A percentile compares a stretch with the other conserved stretches of the same genome.
phyloP scores from a whole-genome alignment of 176 grass and related monocot genomes.

The Cenchrus fungigraminus region DNA sequence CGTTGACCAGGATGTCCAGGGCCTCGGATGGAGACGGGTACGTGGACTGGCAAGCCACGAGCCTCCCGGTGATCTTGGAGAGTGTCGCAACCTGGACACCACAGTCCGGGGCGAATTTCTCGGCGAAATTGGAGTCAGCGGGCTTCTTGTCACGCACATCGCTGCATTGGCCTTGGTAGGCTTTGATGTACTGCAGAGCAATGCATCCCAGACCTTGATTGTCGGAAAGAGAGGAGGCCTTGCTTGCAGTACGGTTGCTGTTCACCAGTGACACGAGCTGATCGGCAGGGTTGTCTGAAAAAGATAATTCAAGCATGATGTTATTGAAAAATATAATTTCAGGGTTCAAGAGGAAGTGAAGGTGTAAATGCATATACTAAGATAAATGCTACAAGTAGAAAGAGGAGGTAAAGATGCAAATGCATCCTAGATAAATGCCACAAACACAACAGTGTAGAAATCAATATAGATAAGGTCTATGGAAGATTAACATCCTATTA shows the following conservation, averaged over 20 bases:
- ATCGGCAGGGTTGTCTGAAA: conserved; percentile 80
- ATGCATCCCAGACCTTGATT: conserved; percentile 88
- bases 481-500: neutral
- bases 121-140: conserved; percentile 57
- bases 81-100: conserved; percentile 70
- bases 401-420: conserved; percentile 6
- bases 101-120: conserved; percentile 78
- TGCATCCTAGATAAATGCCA: neutral
- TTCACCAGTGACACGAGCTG: conserved; percentile 74
- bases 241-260: conserved; percentile 78
- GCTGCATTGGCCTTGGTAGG: conserved; percentile 71
- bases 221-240: conserved; percentile 61
- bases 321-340: conserved; percentile 1
- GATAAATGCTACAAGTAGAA: neutral
- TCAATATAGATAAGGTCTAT: neutral
- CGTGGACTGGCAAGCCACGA: conserved; percentile 80
- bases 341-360: conserved; percentile 1
- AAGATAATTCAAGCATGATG: conserved; percentile 24
- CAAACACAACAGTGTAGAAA: conserved; percentile 14
- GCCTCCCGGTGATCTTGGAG: conserved; percentile 73
- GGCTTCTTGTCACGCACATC: conserved; percentile 80
- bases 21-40: conserved; percentile 51
- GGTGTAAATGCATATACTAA: neutral
- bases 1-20: conserved; percentile 63
- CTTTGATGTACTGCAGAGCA: conserved; percentile 93